Conservation (phyloP, 2,329 filamentous ascomycete species). For the Claviceps sp. region DNA sequence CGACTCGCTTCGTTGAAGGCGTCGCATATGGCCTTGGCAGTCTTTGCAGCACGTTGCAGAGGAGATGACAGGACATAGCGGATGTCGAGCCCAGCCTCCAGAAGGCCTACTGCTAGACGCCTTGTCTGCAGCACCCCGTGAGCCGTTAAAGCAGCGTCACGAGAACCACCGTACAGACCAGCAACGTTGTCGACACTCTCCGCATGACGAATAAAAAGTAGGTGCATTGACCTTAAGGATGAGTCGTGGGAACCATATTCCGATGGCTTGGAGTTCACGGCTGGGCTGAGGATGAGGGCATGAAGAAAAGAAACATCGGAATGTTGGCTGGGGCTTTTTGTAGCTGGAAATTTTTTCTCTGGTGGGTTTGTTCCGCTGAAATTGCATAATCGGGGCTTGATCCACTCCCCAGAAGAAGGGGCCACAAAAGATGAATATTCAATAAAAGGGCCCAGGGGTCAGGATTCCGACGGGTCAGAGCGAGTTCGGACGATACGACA, state of each 20-base stretch:
- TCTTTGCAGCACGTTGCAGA: slow-evolving; percentile 58
- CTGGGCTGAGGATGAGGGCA: background rate
- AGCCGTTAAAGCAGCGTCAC: slow-evolving; percentile 67
- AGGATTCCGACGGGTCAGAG: too few relatives aligned
- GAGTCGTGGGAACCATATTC: background rate
- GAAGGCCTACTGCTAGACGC: slow-evolving; percentile 52
- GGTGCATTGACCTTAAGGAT: slow-evolving; percentile 15
- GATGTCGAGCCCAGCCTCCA: slow-evolving; percentile 21
- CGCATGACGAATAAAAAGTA: slow-evolving; percentile 75
- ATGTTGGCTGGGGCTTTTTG: background rate
- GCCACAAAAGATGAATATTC: too few relatives aligned
- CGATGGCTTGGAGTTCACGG: background rate
- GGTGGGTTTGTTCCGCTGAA: background rate
- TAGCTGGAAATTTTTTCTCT: background rate
- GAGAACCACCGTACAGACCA: slow-evolving; percentile 62
- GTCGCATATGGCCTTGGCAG: slow-evolving; percentile 51
- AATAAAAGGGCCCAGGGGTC: too few relatives aligned
- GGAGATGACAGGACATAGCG: slow-evolving; percentile 67
- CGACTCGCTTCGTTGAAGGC: slow-evolving; percentile 30
- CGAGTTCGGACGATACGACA: too few relatives aligned
- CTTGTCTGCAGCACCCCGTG: slow-evolving; percentile 72
- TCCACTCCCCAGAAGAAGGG: background rate
- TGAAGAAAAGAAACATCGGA: background rate
- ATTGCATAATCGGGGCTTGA: background rate
- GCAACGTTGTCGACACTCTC: slow-evolving; percentile 86